Percentiles rank a stretch among this genome's conserved stretches.
Evolutionary conservation across 371 early-diverging fungal genomes (phyloP).

Genomic region (Rhizomucor miehei): DNA sequence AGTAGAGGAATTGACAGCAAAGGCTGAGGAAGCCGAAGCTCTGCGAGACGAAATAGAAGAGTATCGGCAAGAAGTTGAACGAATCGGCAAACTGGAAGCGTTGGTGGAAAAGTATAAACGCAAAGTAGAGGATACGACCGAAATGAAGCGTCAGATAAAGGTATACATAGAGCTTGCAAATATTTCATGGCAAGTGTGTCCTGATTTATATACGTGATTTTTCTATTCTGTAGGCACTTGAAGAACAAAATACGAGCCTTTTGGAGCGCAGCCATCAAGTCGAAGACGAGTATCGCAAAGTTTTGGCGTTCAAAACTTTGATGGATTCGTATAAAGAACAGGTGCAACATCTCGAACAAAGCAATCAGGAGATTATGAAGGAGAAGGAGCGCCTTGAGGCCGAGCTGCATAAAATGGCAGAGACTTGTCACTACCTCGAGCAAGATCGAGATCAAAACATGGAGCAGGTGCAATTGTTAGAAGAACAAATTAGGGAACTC

Average conservation of each 20-base stretch:
- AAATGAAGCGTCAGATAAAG: constrained; percentile 78
- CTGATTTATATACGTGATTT: not conserved
- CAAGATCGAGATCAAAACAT: constrained; percentile 63
- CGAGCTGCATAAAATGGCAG: constrained; percentile 60
- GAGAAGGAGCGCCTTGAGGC: constrained; percentile 70
- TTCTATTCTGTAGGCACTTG: constrained; percentile 43
- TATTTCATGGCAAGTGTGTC: too few species aligned
- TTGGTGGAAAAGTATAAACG: constrained; percentile 91
- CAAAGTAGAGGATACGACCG: constrained; percentile 83
- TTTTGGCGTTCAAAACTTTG: constrained; percentile 71
- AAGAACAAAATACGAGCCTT: constrained; percentile 78
- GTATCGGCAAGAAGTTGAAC: constrained; percentile 81
- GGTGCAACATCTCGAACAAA: constrained; percentile 68
- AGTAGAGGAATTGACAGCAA: constrained; percentile 59
- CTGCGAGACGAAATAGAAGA: constrained; percentile 87
- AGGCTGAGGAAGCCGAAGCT: constrained; percentile 69
- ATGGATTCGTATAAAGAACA: constrained; percentile 89
- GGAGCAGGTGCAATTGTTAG: constrained; percentile 76
- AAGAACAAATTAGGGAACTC: constrained; percentile 80
- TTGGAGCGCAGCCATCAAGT: constrained; percentile 72
- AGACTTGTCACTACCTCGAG: constrained; percentile 64
- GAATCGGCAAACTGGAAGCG: constrained; percentile 83
- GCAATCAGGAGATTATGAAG: constrained; percentile 59
- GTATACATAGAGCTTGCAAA: too few species aligned
- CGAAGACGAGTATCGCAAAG: constrained; percentile 87